phyloP scores from a whole-genome alignment of 1,139 yeast species.

The Magnusiomyces paraingens region DNA sequence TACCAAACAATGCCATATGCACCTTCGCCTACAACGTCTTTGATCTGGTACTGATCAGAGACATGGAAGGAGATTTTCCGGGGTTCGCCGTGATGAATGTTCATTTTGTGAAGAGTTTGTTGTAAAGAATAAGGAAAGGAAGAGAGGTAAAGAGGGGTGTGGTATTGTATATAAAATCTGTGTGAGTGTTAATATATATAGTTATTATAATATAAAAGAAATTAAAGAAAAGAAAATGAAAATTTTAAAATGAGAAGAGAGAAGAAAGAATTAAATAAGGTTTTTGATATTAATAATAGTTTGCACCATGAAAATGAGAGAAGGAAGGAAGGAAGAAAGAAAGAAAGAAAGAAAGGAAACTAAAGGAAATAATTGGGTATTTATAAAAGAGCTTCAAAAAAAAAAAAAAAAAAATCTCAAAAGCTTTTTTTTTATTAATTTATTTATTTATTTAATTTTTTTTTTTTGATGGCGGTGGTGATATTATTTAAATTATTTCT shows the following conservation, averaged over 20 bases:
- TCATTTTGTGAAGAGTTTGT: background rate
- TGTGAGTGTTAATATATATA: too few relatives aligned
- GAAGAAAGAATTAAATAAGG: background rate
- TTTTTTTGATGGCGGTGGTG: background rate
- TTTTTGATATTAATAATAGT: too few relatives aligned
- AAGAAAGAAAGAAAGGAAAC: background rate
- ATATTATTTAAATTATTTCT: background rate
- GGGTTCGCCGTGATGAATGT: slow-evolving; percentile 14
- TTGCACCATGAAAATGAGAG: background rate
- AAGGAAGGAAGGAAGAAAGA: background rate
- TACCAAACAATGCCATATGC: slow-evolving; percentile 91
- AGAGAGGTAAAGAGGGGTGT: background rate
- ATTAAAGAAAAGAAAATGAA: background rate
- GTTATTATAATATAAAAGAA: background rate
- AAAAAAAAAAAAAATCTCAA: background rate
- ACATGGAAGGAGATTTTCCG: slow-evolving; percentile 74
- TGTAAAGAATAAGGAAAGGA: background rate
- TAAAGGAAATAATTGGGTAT: background rate
- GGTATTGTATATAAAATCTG: too few relatives aligned
- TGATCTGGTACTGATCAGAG: slow-evolving; percentile 76
- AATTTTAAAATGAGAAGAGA: background rate
- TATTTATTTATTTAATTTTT: too few relatives aligned
- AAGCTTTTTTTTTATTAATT: too few relatives aligned
- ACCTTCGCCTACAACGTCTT: slow-evolving; percentile 93
- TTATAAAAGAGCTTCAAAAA: background rate